Evolutionary conservation across 2,329 filamentous ascomycete genomes (phyloP).

Genomic region (Pseudopyricularia javanii): DNA sequence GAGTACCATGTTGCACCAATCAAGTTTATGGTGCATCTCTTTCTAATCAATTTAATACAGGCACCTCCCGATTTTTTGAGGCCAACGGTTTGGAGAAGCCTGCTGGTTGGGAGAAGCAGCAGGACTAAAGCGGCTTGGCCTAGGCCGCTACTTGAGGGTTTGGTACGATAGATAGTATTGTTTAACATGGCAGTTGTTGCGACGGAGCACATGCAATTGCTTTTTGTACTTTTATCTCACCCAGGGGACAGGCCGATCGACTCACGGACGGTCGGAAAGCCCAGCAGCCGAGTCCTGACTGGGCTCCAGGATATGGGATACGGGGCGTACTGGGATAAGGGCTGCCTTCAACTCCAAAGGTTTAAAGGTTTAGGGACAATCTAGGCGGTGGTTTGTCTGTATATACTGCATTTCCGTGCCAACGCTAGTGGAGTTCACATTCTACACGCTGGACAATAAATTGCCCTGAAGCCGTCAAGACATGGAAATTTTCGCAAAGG

Average conservation of each 20-base stretch:
- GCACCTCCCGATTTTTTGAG: conserved; percentile 78
- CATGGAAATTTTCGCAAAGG: no score
- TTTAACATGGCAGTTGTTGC: not conserved
- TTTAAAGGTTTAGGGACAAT: not conserved
- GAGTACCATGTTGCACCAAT: conserved; percentile 26
- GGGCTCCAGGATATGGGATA: not conserved
- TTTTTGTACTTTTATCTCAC: not conserved
- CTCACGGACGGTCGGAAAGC: not conserved
- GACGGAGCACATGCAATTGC: not conserved
- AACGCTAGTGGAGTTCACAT: not conserved
- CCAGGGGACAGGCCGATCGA: not conserved
- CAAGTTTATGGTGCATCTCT: conserved; percentile 4
- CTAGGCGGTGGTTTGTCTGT: not conserved
- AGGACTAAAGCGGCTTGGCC: conserved; percentile 25
- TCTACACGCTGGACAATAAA: no score
- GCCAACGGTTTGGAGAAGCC: conserved; percentile 73
- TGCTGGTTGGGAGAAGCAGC: conserved; percentile 67
- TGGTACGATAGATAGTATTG: conserved; percentile 1
- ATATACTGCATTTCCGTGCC: not conserved
- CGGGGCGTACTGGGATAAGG: not conserved
- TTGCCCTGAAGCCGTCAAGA: no score
- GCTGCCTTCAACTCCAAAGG: not conserved
- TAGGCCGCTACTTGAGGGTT: not conserved
- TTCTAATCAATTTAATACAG: conserved; percentile 25
- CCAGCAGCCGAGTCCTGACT: not conserved